These are phyloP conservation scores for Juncus inflexus DNA, from an alignment of 176 grass and related monocot species.

Conservation along the genomic window DNA sequence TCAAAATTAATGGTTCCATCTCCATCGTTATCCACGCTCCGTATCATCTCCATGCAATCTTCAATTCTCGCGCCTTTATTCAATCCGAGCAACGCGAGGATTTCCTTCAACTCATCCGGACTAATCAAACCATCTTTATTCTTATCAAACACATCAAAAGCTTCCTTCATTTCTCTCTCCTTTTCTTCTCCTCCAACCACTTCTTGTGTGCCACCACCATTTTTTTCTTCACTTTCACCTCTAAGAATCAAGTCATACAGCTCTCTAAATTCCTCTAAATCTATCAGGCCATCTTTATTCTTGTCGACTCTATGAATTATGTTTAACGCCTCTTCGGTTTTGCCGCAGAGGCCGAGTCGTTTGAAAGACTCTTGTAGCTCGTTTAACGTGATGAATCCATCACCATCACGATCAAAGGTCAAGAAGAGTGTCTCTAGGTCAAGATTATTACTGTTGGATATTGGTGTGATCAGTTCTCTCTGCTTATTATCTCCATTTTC, in stretches of 20 bases:
- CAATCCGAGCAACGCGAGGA: constrained; percentile 62
- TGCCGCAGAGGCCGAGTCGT: constrained; percentile 51
- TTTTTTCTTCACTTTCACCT: not conserved
- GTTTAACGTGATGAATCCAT: constrained; percentile 67
- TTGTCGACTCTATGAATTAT: constrained; percentile 61
- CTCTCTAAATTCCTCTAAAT: constrained; percentile 73
- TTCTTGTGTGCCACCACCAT: too few species aligned
- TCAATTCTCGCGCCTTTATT: constrained; percentile 44
- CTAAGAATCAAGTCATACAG: constrained; percentile 55
- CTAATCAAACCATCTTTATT: constrained; percentile 88
- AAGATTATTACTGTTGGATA: constrained; percentile 3
- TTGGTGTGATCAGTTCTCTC: not conserved
- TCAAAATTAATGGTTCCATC: constrained; percentile 89
- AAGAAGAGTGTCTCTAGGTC: constrained; percentile 65
- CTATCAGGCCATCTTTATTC: constrained; percentile 83
- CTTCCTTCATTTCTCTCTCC: constrained; percentile 75
- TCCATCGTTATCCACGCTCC: constrained; percentile 70
- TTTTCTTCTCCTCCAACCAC: constrained; percentile 31
- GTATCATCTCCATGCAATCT: constrained; percentile 89
- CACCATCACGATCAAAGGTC: constrained; percentile 82
- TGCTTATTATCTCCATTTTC: too few species aligned
- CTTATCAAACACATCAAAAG: constrained; percentile 85
- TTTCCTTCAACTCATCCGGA: constrained; percentile 73
- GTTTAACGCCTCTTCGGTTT: constrained; percentile 33
- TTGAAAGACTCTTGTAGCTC: constrained; percentile 79